Conservation (phyloP, 2,329 filamentous ascomycete genomes). For the Myriosclerotinia duriaeana region DNA sequence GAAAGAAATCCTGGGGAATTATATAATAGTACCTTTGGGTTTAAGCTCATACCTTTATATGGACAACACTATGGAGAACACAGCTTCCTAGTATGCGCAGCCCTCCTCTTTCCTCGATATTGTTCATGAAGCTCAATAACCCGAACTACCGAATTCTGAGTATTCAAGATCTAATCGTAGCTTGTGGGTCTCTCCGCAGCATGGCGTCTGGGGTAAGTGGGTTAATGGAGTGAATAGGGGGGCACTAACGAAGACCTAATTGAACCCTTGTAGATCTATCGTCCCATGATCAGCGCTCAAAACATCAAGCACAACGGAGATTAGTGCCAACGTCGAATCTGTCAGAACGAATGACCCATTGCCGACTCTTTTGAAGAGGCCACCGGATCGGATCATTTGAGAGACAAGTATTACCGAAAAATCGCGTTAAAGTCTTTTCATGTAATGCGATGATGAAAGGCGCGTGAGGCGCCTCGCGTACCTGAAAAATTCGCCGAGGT, state of each 20-base stretch:
- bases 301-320: not conserved
- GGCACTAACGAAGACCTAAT: not conserved
- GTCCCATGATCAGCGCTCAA: slow-evolving; percentile 10
- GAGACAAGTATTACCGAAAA: slow-evolving; percentile 6
- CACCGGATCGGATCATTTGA: slow-evolving; percentile 24
- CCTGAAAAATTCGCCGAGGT: slow-evolving; percentile 7
- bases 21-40: not conserved
- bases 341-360: slow-evolving; percentile 1
- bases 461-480: not conserved
- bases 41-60: slow-evolving; percentile 10
- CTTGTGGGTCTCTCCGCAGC: slow-evolving; percentile 2
- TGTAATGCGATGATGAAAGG: not conserved
- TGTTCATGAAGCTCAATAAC: slow-evolving; percentile 5
- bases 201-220: slow-evolving; percentile 15
- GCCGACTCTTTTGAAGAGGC: not conserved
- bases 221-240: slow-evolving; percentile 8
- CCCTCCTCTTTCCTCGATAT: not conserved
- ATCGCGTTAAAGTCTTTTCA: not conserved
- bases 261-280: slow-evolving; percentile 1
- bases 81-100: too few relatives aligned
- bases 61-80: not conserved
- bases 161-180: not conserved
- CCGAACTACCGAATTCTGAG: slow-evolving; percentile 8
- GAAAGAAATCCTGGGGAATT: not conserved
- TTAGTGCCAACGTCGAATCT: slow-evolving; percentile 8